Conservation (phyloP, 1,284 basidiomycete genomes). For the Hypsizygus ulmarius region DNA sequence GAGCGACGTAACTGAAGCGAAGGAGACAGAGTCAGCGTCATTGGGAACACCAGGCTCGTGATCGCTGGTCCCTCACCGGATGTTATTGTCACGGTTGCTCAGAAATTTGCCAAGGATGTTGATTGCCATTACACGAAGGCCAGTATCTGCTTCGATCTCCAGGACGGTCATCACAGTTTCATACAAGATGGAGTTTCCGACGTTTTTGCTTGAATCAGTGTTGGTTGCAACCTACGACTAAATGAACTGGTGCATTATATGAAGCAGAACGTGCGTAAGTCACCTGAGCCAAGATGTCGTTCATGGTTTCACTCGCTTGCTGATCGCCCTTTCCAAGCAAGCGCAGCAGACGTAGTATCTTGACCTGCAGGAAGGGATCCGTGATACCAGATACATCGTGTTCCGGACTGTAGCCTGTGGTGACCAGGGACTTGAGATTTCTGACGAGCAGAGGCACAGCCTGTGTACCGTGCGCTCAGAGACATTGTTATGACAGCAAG, state of each 20-base stretch:
- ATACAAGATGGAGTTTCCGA: constrained; percentile 97
- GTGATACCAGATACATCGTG: constrained; percentile 99
- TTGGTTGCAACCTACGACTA: constrained; percentile 87
- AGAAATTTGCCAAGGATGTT: constrained; percentile 99
- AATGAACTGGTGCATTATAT: neutral
- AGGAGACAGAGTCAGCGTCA: constrained; percentile 7
- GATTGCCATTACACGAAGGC: constrained; percentile 98
- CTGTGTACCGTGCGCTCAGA: constrained; percentile 38
- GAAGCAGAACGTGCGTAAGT: constrained; percentile 16
- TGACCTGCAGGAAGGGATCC: constrained; percentile 98
- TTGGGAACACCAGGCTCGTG: neutral
- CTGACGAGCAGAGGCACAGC: constrained; percentile 93
- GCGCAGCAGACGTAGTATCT: constrained; percentile 91
- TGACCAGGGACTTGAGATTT: constrained; percentile 93
- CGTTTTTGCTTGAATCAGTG: constrained; percentile 97
- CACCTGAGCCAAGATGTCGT: constrained; percentile 96
- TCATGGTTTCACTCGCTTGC: constrained; percentile 94
- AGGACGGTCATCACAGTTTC: constrained; percentile 98
- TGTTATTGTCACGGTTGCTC: constrained; percentile 98
- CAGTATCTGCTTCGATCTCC: constrained; percentile 96
- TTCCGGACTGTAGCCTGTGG: constrained; percentile 97
- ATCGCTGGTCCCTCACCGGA: constrained; percentile 60
- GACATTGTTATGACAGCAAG: neutral
- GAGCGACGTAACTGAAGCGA: constrained; percentile 82
- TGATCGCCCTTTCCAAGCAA: constrained; percentile 85